A percentile compares a stretch with the other conserved stretches of the same genome.
These are phyloP conservation scores for Cytospora paraplurivora DNA, from an alignment of 2,329 filamentous ascomycete species.

Conservation along the genomic window DNA sequence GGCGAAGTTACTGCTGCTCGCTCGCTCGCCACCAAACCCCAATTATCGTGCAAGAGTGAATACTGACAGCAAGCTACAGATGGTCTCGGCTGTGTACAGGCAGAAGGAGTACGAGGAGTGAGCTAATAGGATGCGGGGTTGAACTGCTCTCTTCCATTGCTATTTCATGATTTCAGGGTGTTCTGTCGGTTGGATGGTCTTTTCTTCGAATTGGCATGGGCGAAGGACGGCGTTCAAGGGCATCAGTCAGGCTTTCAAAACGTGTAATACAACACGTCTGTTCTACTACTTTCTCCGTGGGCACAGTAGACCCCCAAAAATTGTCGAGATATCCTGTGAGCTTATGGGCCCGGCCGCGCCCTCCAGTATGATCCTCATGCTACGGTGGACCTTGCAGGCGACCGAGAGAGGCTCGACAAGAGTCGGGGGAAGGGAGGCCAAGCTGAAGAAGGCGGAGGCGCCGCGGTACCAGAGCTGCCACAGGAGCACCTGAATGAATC, in stretches of 20 bases:
- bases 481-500: constrained; percentile 1
- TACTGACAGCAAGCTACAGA: constrained; percentile 22
- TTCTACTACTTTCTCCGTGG: constrained; percentile 28
- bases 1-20: not conserved
- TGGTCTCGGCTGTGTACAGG: constrained; percentile 38
- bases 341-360: constrained; percentile 10
- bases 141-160: constrained; percentile 21
- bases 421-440: not conserved
- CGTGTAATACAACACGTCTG: constrained; percentile 30
- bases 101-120: constrained; percentile 42
- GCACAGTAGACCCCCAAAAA: constrained; percentile 25
- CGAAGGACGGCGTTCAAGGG: constrained; percentile 30
- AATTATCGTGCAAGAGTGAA: constrained; percentile 16
- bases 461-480: not conserved
- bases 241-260: constrained; percentile 28
- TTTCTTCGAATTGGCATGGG: constrained; percentile 30
- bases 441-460: not conserved
- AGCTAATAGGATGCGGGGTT: constrained; percentile 18
- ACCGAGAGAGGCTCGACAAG: not conserved
- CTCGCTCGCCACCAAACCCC: too few relatives aligned
- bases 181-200: constrained; percentile 29
- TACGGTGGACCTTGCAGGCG: not conserved
- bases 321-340: constrained; percentile 26
- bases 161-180: constrained; percentile 28
- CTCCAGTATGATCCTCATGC: constrained; percentile 1